These are phyloP conservation scores for Xylaria sp. DNA, from an alignment of 2,329 filamentous ascomycete genomes.

Conservation along the genomic window DNA sequence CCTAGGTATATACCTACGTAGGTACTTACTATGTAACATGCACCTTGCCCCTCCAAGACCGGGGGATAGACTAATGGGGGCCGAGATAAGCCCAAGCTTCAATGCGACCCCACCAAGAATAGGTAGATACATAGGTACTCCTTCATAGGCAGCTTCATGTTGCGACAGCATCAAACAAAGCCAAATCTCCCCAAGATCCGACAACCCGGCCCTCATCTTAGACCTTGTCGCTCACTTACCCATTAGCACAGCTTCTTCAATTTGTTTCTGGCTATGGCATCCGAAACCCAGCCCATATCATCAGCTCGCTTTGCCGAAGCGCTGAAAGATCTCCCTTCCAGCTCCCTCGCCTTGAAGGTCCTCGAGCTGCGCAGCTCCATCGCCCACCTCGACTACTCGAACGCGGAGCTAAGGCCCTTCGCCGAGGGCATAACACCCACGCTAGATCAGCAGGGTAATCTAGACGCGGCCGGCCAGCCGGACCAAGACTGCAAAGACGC, in stretches of 20 bases:
- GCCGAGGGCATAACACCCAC: constrained; percentile 56
- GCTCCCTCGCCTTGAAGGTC: constrained; percentile 73
- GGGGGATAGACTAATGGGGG: constrained; percentile 1
- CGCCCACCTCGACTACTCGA: constrained; percentile 74
- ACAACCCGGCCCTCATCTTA: not conserved
- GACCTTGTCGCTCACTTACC: not conserved
- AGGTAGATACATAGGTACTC: constrained; percentile 5
- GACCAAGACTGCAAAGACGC: constrained; percentile 77
- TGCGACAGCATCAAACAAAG: constrained; percentile 30
- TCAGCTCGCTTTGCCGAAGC: constrained; percentile 69
- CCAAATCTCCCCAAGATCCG: not conserved
- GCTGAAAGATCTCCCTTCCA: constrained; percentile 68
- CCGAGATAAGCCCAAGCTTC: not conserved
- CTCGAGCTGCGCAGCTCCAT: constrained; percentile 78
- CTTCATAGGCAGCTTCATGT: constrained; percentile 31
- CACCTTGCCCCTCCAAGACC: constrained; percentile 12
- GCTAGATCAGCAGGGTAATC: constrained; percentile 33
- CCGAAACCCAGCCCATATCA: constrained; percentile 65
- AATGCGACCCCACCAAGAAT: constrained; percentile 15
- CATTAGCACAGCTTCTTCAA: not conserved
- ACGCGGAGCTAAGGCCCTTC: constrained; percentile 73
- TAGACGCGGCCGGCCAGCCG: constrained; percentile 44
- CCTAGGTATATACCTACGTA: not conserved
- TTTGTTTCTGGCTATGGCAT: constrained; percentile 57
- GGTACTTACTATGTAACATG: not conserved